These are phyloP conservation scores for Phytophthora multivora DNA, from an alignment of 352 stramenopile genomes.

Conservation along the genomic window DNA sequence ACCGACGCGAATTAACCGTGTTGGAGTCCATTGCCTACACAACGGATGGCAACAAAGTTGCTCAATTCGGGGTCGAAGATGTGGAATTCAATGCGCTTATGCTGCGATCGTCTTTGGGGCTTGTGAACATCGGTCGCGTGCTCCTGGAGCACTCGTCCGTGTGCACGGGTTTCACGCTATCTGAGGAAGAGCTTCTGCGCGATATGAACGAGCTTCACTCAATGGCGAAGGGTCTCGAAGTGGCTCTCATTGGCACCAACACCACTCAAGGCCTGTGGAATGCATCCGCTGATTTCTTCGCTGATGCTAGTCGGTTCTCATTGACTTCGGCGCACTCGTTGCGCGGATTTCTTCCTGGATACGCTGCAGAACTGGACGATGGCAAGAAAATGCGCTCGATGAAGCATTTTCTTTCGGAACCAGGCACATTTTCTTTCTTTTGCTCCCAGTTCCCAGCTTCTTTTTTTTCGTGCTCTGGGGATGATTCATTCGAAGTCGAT, in stretches of 20 bases:
- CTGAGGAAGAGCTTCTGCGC: constrained; percentile 43
- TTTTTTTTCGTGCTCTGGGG: constrained; percentile 60
- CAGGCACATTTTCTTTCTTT: constrained; percentile 77
- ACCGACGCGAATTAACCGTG: constrained; percentile 2
- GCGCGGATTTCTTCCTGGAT: constrained; percentile 64
- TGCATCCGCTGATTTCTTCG: constrained; percentile 57
- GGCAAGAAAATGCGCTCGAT: constrained; percentile 61
- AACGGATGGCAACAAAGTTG: constrained; percentile 5
- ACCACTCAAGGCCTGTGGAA: constrained; percentile 68
- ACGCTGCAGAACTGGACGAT: constrained; percentile 52
- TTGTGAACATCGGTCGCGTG: constrained; percentile 71
- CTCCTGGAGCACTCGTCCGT: constrained; percentile 63
- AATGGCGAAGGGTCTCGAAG: constrained; percentile 37
- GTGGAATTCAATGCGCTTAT: constrained; percentile 84
- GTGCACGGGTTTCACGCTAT: constrained; percentile 56
- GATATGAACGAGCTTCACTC: constrained; percentile 43
- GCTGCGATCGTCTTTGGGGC: constrained; percentile 61
- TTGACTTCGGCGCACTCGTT: constrained; percentile 48
- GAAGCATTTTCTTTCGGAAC: constrained; percentile 72
- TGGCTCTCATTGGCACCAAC: constrained; percentile 51
- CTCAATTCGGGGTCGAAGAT: constrained; percentile 63
- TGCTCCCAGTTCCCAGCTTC: constrained; percentile 62
- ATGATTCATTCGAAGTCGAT: constrained; percentile 1
- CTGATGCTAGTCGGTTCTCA: constrained; percentile 36
- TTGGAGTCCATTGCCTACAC: constrained; percentile 8